Conservation (phyloP, 1,284 basidiomycete species). For the Sanghuangporus baumii region DNA sequence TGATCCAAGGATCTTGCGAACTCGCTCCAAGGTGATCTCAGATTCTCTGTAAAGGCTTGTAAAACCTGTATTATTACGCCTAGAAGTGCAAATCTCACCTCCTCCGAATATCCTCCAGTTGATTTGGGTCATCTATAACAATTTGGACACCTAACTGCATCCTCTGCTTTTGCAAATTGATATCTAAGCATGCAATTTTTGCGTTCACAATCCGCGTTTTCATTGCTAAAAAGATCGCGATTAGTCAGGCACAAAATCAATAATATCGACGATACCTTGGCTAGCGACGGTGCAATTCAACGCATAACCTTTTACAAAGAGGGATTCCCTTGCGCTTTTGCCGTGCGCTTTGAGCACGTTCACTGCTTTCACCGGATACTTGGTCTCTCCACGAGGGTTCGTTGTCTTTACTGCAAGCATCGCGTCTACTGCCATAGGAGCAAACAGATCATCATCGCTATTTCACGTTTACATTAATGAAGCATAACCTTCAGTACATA, state of each 20-base stretch:
- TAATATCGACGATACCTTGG: conserved; percentile 61
- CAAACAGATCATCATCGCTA: conserved; percentile 97
- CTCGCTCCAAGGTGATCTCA: conserved; percentile 94
- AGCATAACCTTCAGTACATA: conserved; percentile 11
- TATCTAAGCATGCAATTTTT: conserved; percentile 98
- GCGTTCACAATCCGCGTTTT: conserved; percentile 91
- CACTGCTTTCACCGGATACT: conserved; percentile 99
- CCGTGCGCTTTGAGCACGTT: conserved; percentile 99
- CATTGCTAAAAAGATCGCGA: conserved; percentile 65
- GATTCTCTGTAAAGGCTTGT: conserved; percentile 61
- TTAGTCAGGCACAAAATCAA: neutral
- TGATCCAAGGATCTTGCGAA: conserved; percentile 92
- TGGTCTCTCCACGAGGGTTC: conserved; percentile 93
- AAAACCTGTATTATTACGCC: neutral
- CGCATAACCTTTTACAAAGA: conserved; percentile 96
- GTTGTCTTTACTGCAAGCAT: conserved; percentile 97
- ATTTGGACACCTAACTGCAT: conserved; percentile 99
- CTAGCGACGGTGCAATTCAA: conserved; percentile 98
- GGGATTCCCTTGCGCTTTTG: conserved; percentile 89
- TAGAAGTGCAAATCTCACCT: conserved; percentile 41
- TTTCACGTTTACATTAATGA: neutral
- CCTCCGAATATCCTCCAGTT: conserved; percentile 94
- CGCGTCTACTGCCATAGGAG: conserved; percentile 97
- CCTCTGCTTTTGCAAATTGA: conserved; percentile 94
- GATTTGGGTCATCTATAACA: conserved; percentile 94